Conservation (phyloP, 331 rosid genomes). For the Quercus lobata region DNA sequence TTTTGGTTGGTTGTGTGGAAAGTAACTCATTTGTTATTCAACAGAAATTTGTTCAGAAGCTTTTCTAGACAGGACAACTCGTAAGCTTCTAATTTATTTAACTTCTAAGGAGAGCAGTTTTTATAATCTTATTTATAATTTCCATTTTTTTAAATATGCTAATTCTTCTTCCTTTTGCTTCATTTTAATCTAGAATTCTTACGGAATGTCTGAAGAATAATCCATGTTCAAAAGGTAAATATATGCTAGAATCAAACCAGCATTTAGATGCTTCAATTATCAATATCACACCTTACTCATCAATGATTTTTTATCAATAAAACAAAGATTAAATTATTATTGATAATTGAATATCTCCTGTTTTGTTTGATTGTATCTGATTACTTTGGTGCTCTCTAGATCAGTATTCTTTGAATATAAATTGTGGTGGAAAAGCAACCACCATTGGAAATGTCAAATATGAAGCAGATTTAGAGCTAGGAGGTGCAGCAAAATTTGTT, state of each 20-base stretch:
- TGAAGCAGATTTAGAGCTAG: conserved; percentile 23
- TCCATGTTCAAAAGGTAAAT: conserved; percentile 3
- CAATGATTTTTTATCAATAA: too few relatives aligned
- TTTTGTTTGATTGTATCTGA: not conserved
- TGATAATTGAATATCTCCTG: not conserved
- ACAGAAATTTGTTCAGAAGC: conserved; percentile 14
- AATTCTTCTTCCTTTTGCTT: not conserved
- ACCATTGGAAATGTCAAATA: not conserved
- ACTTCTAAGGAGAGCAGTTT: not conserved
- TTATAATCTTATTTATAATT: not conserved
- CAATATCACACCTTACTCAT: not conserved
- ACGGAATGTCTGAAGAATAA: not conserved
- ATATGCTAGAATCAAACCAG: not conserved
- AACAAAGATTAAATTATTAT: not conserved
- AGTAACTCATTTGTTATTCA: not conserved
- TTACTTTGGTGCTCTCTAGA: not conserved
- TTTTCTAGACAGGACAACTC: not conserved
- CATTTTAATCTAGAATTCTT: not conserved
- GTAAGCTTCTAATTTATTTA: not conserved
- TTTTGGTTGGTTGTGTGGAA: not conserved
- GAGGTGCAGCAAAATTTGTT: conserved; percentile 25
- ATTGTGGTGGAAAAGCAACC: conserved; percentile 13
- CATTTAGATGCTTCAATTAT: not conserved
- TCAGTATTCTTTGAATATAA: conserved; percentile 14
- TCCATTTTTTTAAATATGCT: not conserved